Evolutionary conservation across 129 eudicot genomes (phyloP).

Genomic region (Pulicaria dysenterica): DNA sequence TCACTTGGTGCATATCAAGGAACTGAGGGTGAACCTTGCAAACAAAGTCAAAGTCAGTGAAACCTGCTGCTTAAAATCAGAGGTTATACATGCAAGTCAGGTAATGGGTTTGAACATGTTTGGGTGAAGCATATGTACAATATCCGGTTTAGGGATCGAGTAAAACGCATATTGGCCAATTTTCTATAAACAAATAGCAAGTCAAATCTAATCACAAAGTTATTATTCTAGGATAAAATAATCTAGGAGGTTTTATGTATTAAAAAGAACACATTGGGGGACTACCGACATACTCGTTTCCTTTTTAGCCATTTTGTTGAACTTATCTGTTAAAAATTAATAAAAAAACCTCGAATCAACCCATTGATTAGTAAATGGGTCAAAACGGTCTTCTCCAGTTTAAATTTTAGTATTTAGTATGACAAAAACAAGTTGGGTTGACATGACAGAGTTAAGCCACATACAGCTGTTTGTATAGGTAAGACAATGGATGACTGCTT

Average conservation of each 20-base stretch:
- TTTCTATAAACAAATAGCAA: background rate
- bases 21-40: conserved; percentile 71
- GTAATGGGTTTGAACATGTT: background rate
- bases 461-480: no score
- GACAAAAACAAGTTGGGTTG: background rate
- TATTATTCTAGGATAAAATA: background rate
- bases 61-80: background rate
- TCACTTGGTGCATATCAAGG: conserved; percentile 61
- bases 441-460: background rate
- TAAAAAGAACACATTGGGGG: background rate
- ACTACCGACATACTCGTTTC: background rate
- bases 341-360: background rate
- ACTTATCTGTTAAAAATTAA: background rate
- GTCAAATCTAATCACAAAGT: no score
- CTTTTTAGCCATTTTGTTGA: background rate
- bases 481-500: background rate
- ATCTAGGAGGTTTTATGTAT: background rate
- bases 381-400: no score
- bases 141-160: no score
- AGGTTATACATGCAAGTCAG: background rate
- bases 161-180: background rate
- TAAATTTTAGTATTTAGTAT: no score
- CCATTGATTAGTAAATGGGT: background rate
- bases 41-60: background rate
- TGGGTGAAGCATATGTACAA: background rate